phyloP scores from a whole-genome alignment of 441 rosid species.

The Populus hybrid region DNA sequence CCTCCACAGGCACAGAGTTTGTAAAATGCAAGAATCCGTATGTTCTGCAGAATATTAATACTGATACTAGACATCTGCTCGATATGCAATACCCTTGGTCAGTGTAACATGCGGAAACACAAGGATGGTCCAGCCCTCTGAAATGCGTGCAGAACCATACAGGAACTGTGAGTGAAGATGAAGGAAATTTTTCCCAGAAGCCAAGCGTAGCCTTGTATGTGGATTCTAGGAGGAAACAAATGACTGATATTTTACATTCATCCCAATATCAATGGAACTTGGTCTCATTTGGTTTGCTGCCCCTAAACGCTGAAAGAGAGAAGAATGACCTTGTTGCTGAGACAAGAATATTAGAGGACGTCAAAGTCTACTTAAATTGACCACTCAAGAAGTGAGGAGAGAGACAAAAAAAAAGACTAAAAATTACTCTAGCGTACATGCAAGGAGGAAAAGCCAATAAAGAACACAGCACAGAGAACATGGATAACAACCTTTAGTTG shows the following conservation, averaged over 20 bases:
- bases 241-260: neutral
- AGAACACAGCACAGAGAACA: neutral
- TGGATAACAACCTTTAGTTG: conserved; percentile 40
- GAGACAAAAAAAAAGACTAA: neutral
- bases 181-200: neutral
- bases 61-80: conserved; percentile 5
- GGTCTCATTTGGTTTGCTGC: conserved; percentile 58
- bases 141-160: neutral
- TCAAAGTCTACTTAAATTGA: conserved; percentile 11
- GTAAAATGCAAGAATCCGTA: neutral
- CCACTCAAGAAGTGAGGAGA: neutral
- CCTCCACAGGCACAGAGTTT: neutral
- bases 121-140: neutral
- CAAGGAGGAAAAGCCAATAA: neutral
- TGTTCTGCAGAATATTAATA: neutral
- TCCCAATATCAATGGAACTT: conserved; percentile 33
- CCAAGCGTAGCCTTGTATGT: neutral
- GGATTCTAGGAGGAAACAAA: neutral
- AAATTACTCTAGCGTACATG: neutral
- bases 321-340: conserved; percentile 70
- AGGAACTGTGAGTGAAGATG: neutral
- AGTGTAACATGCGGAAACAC: neutral
- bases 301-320: conserved; percentile 72
- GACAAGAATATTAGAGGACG: conserved; percentile 21
- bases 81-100: neutral